Evolutionary conservation across 306 rosid species (phyloP), one percentile per base, ranked within the genome.

Genomic region (Cicer chorassanicum): DNA sequence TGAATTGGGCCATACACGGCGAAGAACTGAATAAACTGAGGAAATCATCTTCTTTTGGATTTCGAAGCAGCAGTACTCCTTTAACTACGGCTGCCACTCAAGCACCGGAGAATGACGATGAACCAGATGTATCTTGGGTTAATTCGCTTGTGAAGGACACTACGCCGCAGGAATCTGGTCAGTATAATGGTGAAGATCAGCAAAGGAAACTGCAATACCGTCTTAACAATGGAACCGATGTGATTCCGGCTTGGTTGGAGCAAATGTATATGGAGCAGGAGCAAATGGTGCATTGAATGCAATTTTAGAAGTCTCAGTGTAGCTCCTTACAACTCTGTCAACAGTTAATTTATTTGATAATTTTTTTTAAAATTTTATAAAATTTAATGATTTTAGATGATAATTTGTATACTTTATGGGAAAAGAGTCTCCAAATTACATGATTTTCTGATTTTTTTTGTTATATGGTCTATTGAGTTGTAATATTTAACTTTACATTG

Each of bases 241-340:
- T 55, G 9, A 82, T 87, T 40, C 87, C 92, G 4, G 88, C 93
- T 29, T 92, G 89, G 93, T 77, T 88, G 80, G 97, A 93, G 87
- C 96, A 89, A 82, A 6, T 88, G 86, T 91, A 91, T 86, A 73
- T 82, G 85, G 98, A 91, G 61, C 96, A 93, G 75, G 89, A 93
- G 87, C 97, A 85, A 78, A 75, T 84, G 82, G 95, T 79, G 92
- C 96, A 6, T 84, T 87, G 70, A 82, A 80, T 13, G 59, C 55
- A 16, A 61, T 13, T 15, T 46, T 34, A 41, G 5, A 38, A 38
- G 13, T 49, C 62, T 81, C 40, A 9, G 13, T 7, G 34, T 18
- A 14, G 64, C 76, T 40, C 56, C 76, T 46, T 59, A 70, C 57
- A 82, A 70, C 84, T 70, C 57, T 69, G 51, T 73, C 66, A 81